These are phyloP conservation scores for Pueraria montana DNA, from an alignment of 306 rosid species.

Conservation along the genomic window DNA sequence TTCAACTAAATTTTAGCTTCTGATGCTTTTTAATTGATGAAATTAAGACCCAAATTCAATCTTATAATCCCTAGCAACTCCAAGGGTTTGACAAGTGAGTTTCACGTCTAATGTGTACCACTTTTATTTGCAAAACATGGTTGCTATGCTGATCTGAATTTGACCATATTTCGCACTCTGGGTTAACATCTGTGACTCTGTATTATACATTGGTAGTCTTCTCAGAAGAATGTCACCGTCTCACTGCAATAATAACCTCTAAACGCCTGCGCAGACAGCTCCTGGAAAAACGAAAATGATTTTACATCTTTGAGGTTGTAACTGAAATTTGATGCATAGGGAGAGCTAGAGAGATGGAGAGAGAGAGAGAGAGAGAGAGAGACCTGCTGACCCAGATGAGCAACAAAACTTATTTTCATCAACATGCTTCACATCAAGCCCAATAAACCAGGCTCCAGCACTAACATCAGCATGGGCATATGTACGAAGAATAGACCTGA, in stretches of 20 bases:
- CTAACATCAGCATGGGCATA: slow-evolving; percentile 93
- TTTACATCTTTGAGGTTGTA: slow-evolving; percentile 14
- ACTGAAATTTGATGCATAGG: neutral
- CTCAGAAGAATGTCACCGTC: slow-evolving; percentile 42
- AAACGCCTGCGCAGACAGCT: slow-evolving; percentile 93
- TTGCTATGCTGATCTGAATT: neutral
- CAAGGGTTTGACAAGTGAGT: neutral
- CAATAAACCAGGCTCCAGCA: slow-evolving; percentile 95
- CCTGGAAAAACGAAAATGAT: slow-evolving; percentile 59
- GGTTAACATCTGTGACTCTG: neutral
- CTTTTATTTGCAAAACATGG: neutral
- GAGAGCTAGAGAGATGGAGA: slow-evolving; percentile 53
- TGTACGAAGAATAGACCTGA: slow-evolving; percentile 82
- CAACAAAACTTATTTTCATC: slow-evolving; percentile 86
- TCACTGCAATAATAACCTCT: neutral
- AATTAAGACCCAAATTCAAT: neutral
- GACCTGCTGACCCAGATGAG: slow-evolving; percentile 90
- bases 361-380: too few species aligned
- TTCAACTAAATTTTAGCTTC: neutral
- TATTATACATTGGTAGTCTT: neutral
- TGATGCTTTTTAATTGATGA: neutral
- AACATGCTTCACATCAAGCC: slow-evolving; percentile 85
- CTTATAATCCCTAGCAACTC: neutral
- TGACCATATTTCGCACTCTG: neutral
- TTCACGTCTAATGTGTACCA: neutral